Percentiles rank a stretch among this genome's conserved stretches.
phyloP scores from a whole-genome alignment of 495 filamentous ascomycete genomes.

The Tuber melanosporum region DNA sequence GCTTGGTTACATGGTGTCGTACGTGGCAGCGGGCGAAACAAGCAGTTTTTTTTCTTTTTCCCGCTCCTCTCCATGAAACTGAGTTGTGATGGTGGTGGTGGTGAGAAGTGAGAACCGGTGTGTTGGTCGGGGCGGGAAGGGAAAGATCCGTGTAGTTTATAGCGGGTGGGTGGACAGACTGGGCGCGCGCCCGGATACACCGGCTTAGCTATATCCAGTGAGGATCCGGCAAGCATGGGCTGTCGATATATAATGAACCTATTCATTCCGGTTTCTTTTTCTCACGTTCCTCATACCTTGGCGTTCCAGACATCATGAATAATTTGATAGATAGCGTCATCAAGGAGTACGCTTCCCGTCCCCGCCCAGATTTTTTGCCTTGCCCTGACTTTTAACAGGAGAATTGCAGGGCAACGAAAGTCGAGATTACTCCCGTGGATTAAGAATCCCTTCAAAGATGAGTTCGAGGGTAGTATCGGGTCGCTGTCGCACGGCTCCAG shows the following conservation, averaged over 20 bases:
- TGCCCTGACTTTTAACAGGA: conserved; percentile 9
- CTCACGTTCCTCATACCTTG: background rate
- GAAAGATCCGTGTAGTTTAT: background rate
- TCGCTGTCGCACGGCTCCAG: background rate
- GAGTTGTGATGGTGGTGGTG: background rate
- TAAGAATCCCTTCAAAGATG: conserved; percentile 28
- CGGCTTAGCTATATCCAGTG: background rate
- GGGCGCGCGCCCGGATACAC: background rate
- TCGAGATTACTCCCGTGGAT: conserved; percentile 34
- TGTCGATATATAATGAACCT: background rate
- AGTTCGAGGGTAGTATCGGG: conserved; percentile 8
- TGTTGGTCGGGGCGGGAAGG: background rate
- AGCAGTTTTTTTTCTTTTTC: background rate
- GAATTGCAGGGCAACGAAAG: conserved; percentile 25
- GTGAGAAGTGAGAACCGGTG: background rate
- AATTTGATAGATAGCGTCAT: background rate
- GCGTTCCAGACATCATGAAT: background rate
- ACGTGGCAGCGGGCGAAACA: background rate
- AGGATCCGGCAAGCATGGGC: background rate
- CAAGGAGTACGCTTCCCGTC: background rate
- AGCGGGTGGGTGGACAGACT: background rate
- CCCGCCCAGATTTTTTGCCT: background rate
- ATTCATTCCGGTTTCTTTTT: background rate
- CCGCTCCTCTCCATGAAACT: background rate
- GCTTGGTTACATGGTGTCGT: background rate